A percentile compares a stretch with the other conserved stretches of the same genome.
Evolutionary conservation across 805 yeast genomes (phyloP).

Genomic region (Yarrowia bubula): DNA sequence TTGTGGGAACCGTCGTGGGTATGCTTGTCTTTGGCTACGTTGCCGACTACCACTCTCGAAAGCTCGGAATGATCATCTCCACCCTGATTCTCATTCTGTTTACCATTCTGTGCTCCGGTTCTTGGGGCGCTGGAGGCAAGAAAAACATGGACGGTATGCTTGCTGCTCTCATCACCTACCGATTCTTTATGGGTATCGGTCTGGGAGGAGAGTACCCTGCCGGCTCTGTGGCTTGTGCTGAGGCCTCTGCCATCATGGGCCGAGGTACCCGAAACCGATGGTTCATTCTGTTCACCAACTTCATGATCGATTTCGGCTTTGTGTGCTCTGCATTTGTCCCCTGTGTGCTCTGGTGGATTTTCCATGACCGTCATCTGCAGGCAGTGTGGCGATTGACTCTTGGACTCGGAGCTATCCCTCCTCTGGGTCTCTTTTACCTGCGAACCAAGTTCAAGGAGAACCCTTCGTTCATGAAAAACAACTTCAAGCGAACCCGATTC

Average conservation of each 20-base stretch:
- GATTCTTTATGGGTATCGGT: slow-evolving; percentile 86
- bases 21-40: slow-evolving; percentile 77
- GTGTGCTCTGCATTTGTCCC: slow-evolving; percentile 84
- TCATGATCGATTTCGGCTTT: slow-evolving; percentile 84
- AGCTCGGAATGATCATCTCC: slow-evolving; percentile 77
- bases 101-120: slow-evolving; percentile 75
- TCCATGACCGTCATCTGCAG: slow-evolving; percentile 63
- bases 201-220: slow-evolving; percentile 96
- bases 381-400: slow-evolving; percentile 90
- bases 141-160: slow-evolving; percentile 64
- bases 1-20: slow-evolving; percentile 92
- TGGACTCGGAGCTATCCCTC: slow-evolving; percentile 89
- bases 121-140: slow-evolving; percentile 77
- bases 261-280: slow-evolving; percentile 83
- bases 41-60: slow-evolving; percentile 78
- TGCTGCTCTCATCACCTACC: slow-evolving; percentile 78
- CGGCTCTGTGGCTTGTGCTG: slow-evolving; percentile 93
- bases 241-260: slow-evolving; percentile 75
- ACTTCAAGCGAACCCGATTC: slow-evolving; percentile 58
- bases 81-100: slow-evolving; percentile 72
- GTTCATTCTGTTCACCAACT: slow-evolving; percentile 84
- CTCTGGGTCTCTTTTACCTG: slow-evolving; percentile 69
- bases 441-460: slow-evolving; percentile 76
- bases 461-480: slow-evolving; percentile 64
- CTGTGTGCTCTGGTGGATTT: slow-evolving; percentile 80